A percentile compares a stretch with the other conserved stretches of the same genome.
Conservation (phyloP, 768 basidiomycete species). For the Coprinopsis marcescibilis region DNA sequence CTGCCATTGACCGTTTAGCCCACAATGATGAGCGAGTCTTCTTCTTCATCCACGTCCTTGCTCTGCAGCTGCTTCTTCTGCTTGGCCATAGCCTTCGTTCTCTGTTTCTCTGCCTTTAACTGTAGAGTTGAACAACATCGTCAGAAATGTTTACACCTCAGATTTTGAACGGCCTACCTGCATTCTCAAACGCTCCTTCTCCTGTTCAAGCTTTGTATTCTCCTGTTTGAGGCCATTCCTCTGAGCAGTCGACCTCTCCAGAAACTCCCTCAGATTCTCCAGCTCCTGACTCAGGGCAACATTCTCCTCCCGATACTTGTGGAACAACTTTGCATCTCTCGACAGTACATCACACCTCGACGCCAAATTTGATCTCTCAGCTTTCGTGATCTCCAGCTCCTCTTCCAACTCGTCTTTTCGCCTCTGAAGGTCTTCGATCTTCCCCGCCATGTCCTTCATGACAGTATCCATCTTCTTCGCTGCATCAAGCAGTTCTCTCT, state of each 20-base stretch:
- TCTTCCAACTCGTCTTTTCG: background rate
- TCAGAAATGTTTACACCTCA: background rate
- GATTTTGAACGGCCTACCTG: too few relatives aligned
- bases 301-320: too few relatives aligned
- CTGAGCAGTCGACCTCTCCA: too few relatives aligned
- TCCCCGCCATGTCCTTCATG: background rate
- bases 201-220: too few relatives aligned
- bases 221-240: too few relatives aligned
- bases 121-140: background rate
- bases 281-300: too few relatives aligned
- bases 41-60: background rate
- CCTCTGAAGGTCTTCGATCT: background rate
- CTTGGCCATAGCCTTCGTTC: background rate
- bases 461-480: background rate
- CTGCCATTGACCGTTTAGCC: too few relatives aligned
- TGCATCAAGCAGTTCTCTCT: background rate
- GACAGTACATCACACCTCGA: background rate
- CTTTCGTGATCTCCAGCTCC: background rate
- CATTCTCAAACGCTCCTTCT: too few relatives aligned
- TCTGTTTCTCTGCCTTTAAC: background rate
- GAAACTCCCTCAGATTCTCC: too few relatives aligned
- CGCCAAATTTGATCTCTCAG: background rate
- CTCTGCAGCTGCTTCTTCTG: background rate
- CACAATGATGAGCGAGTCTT: background rate
- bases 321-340: too few relatives aligned